Evolutionary conservation across 1,139 yeast genomes (phyloP).

Genomic region (Yamadazyma aaseri): DNA sequence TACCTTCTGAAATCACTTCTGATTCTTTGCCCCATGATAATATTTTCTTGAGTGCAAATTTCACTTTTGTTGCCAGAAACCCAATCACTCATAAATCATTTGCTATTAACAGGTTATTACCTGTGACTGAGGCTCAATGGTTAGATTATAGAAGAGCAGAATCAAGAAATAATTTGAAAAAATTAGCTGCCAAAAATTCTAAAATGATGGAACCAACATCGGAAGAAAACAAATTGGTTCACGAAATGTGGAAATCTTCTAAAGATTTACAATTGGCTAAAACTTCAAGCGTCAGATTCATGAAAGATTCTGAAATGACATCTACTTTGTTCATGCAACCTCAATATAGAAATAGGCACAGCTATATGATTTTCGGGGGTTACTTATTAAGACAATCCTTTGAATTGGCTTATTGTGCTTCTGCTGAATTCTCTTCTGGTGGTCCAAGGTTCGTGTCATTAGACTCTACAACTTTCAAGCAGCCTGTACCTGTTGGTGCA

Average conservation of each 20-base stretch:
- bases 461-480: conserved; percentile 86
- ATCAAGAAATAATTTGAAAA: conserved; percentile 82
- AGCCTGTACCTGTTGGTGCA: conserved; percentile 94
- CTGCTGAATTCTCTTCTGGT: conserved; percentile 82
- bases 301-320: conserved; percentile 68
- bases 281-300: conserved; percentile 51
- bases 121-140: conserved; percentile 74
- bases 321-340: conserved; percentile 94
- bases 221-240: conserved; percentile 70
- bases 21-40: conserved; percentile 48
- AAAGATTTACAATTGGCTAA: conserved; percentile 33
- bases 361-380: conserved; percentile 94
- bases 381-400: conserved; percentile 87
- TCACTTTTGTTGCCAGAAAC: conserved; percentile 93
- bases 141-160: conserved; percentile 85
- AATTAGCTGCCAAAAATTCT: conserved; percentile 66
- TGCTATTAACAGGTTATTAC: conserved; percentile 78
- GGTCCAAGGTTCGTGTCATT: conserved; percentile 86
- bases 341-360: conserved; percentile 90
- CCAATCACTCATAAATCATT: conserved; percentile 86
- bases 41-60: conserved; percentile 77
- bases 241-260: conserved; percentile 71
- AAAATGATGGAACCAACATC: conserved; percentile 67
- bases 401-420: conserved; percentile 88
- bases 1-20: conserved; percentile 41